A percentile compares a stretch with the other conserved stretches of the same genome.
Conservation (phyloP, 106 monocot genomes). For the Dioscorea dumetorum region DNA sequence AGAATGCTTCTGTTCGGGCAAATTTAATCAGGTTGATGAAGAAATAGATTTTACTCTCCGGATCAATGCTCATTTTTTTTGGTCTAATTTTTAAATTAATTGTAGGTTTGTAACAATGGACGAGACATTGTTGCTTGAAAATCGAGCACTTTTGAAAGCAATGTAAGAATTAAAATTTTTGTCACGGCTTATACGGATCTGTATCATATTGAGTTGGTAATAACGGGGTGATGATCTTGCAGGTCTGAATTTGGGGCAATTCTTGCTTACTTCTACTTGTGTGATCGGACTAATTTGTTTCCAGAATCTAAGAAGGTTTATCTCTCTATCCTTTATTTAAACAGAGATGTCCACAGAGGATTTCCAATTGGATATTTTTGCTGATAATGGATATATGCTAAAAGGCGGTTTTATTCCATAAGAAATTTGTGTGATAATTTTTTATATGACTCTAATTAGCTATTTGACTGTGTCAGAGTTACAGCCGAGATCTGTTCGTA, state of each 20-base stretch:
- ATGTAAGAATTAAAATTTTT: slow-evolving; percentile 39
- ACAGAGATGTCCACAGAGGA: too few relatives aligned
- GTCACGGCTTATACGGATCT: too few relatives aligned
- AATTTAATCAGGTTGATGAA: slow-evolving; percentile 42
- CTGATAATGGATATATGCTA: too few relatives aligned
- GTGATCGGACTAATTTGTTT: slow-evolving; percentile 75
- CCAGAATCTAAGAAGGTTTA: slow-evolving; percentile 47
- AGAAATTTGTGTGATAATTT: neutral
- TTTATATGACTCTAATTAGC: neutral
- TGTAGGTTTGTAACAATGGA: slow-evolving; percentile 84
- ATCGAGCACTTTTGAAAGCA: slow-evolving; percentile 53
- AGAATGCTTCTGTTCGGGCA: slow-evolving; percentile 34
- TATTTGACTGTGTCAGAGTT: slow-evolving; percentile 19
- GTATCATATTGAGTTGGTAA: neutral
- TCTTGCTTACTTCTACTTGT: slow-evolving; percentile 71
- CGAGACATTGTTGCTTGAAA: slow-evolving; percentile 73
- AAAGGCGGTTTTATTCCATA: neutral
- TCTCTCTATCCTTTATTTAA: neutral
- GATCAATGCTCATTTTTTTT: too few relatives aligned
- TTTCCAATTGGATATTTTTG: too few relatives aligned
- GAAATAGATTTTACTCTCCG: neutral
- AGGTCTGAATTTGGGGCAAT: slow-evolving; percentile 73
- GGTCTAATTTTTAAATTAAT: neutral
- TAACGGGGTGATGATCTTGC: slow-evolving; percentile 12
- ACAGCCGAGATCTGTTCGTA: slow-evolving; percentile 44